Percentiles rank a stretch among this genome's conserved stretches.
These are phyloP conservation scores for Cryphonectria nitschkei DNA, from an alignment of 2,329 filamentous ascomycete species.

Conservation along the genomic window DNA sequence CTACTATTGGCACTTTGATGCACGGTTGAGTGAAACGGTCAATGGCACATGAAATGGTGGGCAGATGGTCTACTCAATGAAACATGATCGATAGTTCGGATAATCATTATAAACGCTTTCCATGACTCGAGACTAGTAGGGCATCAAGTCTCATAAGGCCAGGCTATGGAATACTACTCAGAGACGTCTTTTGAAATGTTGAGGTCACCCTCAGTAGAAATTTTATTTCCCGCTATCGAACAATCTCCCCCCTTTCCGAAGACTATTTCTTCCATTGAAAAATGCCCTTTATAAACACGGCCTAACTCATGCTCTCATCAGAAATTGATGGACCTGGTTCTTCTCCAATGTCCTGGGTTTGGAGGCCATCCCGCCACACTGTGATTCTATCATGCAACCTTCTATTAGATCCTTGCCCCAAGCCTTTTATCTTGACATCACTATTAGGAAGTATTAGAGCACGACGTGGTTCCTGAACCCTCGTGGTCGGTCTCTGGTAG, in stretches of 20 bases:
- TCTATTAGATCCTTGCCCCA: conserved; percentile 19
- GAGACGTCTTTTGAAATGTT: not conserved
- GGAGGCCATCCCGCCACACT: conserved; percentile 10
- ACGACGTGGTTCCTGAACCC: not conserved
- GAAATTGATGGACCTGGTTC: not conserved
- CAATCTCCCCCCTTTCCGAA: not conserved
- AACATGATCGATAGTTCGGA: too few relatives aligned
- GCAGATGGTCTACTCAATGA: too few relatives aligned
- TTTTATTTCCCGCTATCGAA: not conserved
- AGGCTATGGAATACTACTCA: not conserved
- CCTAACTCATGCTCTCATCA: not conserved
- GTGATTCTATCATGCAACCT: conserved; percentile 13
- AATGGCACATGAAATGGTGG: not conserved
- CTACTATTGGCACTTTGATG: too few relatives aligned
- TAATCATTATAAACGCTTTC: not conserved
- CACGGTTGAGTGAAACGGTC: not conserved
- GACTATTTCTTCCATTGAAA: not conserved
- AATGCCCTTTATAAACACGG: not conserved
- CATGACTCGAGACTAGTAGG: not conserved
- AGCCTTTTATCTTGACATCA: conserved; percentile 16
- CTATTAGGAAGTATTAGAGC: not conserved
- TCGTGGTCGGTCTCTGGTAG: not conserved
- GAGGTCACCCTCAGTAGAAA: not conserved
- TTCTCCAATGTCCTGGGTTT: not conserved
- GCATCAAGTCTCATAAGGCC: not conserved